Percentiles rank a stretch among this genome's conserved stretches.
phyloP scores from a whole-genome alignment of 2,329 filamentous ascomycete species.

The Aspergillus neotritici region DNA sequence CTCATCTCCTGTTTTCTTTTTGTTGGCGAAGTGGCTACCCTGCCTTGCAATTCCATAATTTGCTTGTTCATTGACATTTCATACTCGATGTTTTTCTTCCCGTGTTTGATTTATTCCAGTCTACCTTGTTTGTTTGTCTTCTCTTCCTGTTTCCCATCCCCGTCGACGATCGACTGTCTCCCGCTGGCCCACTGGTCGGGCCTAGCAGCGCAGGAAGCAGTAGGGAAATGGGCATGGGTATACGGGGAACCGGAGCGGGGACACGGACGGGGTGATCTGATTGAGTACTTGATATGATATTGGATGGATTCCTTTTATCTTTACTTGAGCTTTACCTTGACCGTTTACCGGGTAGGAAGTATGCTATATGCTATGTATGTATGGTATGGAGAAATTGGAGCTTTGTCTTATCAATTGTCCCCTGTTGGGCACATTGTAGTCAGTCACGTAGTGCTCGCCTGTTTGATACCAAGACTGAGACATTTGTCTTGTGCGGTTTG shows the following conservation, averaged over 20 bases:
- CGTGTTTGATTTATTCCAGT: constrained; percentile 15
- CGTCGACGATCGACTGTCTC: constrained; percentile 4
- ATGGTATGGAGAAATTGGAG: constrained; percentile 25
- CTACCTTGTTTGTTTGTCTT: constrained; percentile 16
- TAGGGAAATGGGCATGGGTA: constrained; percentile 3
- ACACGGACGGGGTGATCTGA: constrained; percentile 5
- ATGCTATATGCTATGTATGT: constrained; percentile 13
- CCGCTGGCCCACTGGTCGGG: constrained; percentile 12
- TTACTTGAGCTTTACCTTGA: no score
- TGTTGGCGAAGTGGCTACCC: constrained; percentile 31
- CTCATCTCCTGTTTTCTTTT: constrained; percentile 16
- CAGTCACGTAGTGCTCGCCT: neutral
- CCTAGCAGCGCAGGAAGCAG: constrained; percentile 11
- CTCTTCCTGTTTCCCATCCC: constrained; percentile 9
- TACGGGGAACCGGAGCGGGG: constrained; percentile 1
- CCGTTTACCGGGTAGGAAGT: constrained; percentile 10
- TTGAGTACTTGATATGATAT: constrained; percentile 16
- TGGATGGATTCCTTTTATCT: constrained; percentile 12
- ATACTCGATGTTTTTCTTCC: constrained; percentile 14
- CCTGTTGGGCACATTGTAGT: no score
- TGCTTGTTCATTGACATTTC: constrained; percentile 18
- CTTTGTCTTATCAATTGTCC: constrained; percentile 7
- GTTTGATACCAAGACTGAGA: no score
- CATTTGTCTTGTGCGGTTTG: no score
- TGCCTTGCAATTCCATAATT: constrained; percentile 20